Percentiles rank a stretch among this genome's conserved stretches.
Conservation (phyloP, 2,329 filamentous ascomycete genomes). For the Basipetospora chlamydospora region DNA sequence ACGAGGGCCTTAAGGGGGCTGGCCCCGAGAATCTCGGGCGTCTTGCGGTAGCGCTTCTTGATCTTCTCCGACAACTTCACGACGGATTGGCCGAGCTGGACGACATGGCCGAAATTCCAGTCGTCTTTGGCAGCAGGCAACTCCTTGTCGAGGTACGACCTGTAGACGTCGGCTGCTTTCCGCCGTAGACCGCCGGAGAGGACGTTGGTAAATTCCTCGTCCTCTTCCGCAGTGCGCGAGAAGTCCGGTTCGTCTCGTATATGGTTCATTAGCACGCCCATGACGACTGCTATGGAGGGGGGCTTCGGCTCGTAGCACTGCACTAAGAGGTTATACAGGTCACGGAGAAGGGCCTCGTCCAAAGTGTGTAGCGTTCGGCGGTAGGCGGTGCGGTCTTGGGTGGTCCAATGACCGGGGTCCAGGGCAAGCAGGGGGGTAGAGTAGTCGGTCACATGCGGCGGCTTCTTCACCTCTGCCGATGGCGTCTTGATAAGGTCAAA, state of each 20-base stretch:
- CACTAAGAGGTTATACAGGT: constrained; percentile 77
- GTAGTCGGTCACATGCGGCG: constrained; percentile 39
- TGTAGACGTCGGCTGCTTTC: constrained; percentile 68
- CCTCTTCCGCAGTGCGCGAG: constrained; percentile 51
- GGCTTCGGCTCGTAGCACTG: constrained; percentile 82
- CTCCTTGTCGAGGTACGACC: constrained; percentile 60
- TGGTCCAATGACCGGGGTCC: constrained; percentile 49
- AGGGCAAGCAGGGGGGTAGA: constrained; percentile 37
- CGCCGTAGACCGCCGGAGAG: constrained; percentile 58
- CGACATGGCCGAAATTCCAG: constrained; percentile 86
- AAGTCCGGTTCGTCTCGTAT: constrained; percentile 69
- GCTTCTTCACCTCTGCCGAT: constrained; percentile 49
- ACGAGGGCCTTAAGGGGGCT: constrained; percentile 56
- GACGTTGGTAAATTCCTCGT: constrained; percentile 56
- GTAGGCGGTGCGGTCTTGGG: constrained; percentile 55
- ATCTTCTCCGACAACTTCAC: constrained; percentile 77
- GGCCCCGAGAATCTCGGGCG: constrained; percentile 70
- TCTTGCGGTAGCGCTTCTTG: constrained; percentile 81
- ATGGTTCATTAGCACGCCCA: constrained; percentile 70
- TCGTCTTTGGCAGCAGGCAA: constrained; percentile 67
- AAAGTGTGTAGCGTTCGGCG: constrained; percentile 60
- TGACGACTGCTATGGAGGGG: constrained; percentile 62
- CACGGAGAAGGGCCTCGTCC: constrained; percentile 70
- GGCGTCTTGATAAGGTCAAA: constrained; percentile 72
- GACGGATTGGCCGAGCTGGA: constrained; percentile 74